Conservation (phyloP, 768 basidiomycete species). For the Pulveroboletus sp. region DNA sequence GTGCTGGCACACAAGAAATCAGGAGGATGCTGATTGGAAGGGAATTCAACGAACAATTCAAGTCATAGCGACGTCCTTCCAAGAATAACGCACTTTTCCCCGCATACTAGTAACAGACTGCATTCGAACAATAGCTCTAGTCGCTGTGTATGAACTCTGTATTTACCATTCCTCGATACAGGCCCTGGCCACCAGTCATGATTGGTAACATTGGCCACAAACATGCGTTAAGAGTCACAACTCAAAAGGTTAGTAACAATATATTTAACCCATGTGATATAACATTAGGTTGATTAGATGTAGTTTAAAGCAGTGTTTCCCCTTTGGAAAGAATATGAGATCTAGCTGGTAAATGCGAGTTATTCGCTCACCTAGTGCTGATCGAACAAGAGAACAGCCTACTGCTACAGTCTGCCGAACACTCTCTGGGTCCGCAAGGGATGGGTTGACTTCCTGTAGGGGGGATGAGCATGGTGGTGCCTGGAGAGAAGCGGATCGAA, state of each 20-base stretch:
- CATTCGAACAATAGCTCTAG: not conserved
- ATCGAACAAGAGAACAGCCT: constrained; percentile 80
- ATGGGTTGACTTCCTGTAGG: constrained; percentile 94
- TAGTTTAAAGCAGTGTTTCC: constrained; percentile 31
- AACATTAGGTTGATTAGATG: not conserved
- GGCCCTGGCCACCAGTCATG: too few relatives aligned
- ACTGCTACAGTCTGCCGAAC: constrained; percentile 87
- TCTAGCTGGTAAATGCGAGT: not conserved
- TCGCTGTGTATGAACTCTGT: not conserved
- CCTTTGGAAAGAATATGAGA: constrained; percentile 22
- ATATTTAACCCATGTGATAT: constrained; percentile 3
- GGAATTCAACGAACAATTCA: constrained; percentile 78
- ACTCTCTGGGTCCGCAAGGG: constrained; percentile 67
- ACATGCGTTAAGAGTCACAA: too few relatives aligned
- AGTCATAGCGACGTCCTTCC: constrained; percentile 13
- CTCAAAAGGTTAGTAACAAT: not conserved
- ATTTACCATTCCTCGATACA: not conserved
- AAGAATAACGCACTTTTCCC: too few relatives aligned
- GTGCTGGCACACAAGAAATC: constrained; percentile 97
- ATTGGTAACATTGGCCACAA: too few relatives aligned
- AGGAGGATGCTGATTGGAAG: constrained; percentile 90
- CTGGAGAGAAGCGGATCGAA: constrained; percentile 31
- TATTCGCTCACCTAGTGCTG: constrained; percentile 65
- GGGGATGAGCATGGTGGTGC: constrained; percentile 6
- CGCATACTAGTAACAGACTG: too few relatives aligned